Conservation (phyloP, 371 early-diverging fungal species). For the Circinella minor region DNA sequence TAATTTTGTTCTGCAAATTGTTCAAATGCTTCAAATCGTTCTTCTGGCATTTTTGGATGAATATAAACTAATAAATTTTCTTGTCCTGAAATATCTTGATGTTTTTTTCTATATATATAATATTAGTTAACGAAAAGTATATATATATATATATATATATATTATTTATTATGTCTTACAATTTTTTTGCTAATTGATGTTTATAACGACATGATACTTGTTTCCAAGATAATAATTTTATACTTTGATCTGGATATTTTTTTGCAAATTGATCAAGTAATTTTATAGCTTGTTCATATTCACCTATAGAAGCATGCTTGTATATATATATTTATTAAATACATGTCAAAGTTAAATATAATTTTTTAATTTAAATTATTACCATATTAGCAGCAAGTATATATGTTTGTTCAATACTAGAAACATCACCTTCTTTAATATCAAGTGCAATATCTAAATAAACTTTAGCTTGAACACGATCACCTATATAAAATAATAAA, state of each 20-base stretch:
- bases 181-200: constrained; percentile 8
- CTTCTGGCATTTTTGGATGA: constrained; percentile 5
- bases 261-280: constrained; percentile 22
- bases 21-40: background rate
- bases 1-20: constrained; percentile 12
- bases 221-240: constrained; percentile 34
- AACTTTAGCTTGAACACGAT: constrained; percentile 19
- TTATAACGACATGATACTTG: constrained; percentile 13
- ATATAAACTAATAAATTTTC: constrained; percentile 1
- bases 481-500: constrained; percentile 14
- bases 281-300: constrained; percentile 29
- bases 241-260: constrained; percentile 30
- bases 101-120: constrained; percentile 2
- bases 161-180: background rate
- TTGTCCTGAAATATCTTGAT: background rate
- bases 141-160: background rate
- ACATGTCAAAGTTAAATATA: too few species aligned
- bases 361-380: background rate
- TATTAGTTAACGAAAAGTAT: background rate
- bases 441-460: constrained; percentile 30
- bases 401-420: constrained; percentile 36
- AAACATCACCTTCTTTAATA: constrained; percentile 16
- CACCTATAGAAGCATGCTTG: constrained; percentile 31
- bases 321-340: too few species aligned
- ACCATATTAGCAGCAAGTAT: constrained; percentile 35